Evolutionary conservation across 306 rosid genomes (phyloP), one percentile per base, ranked within the genome.

Genomic region (Medicago ruthenica): DNA sequence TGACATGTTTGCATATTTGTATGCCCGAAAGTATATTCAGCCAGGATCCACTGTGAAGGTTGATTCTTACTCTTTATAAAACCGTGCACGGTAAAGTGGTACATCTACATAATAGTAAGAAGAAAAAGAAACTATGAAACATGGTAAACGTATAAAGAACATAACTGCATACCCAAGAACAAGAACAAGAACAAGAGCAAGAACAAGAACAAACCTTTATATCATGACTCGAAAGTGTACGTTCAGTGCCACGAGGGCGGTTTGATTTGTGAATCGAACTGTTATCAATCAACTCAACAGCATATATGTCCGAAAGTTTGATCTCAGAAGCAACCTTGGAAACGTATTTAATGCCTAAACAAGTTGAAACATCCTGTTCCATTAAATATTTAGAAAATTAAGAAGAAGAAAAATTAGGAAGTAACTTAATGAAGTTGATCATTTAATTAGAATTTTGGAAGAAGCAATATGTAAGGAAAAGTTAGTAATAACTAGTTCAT

Each of bases 81-180:
- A 76, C 96, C 89, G 78, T 94, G 86, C 80, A 94, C 96, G 0
- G 75, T 81, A 76, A 94, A 94, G 78, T 86, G 85, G 82, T 86
- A 80, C 86, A 84, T 72, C 97, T 88, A 89, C 82, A 79, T 64
- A 74, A 71, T 75, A 55, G 70, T 54, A 70, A 83, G 85, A 75
- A 58, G 79, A 24, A 15, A 60, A 31, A 60, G 14, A 50, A 24
- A 37, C 58, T 53, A 34, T 59, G 67, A 68, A 67, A 63, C 67
- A 54, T 34, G 13, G 75, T 70, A 74, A 22, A 54, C 67, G 17
- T 62, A 70, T 40, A 16, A 59, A 55, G 69, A 77, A 54, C 15
- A 58, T 5, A 58, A 82, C 58, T 70, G 20, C 42, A 75, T 34
- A 70, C 41, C 62, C 67, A 67, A 69, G 14, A 27, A 79, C 18